Percentiles rank a stretch among this genome's conserved stretches.
Evolutionary conservation across 176 grass and related monocot species (phyloP).

Genomic region (Oryza brachyantha): DNA sequence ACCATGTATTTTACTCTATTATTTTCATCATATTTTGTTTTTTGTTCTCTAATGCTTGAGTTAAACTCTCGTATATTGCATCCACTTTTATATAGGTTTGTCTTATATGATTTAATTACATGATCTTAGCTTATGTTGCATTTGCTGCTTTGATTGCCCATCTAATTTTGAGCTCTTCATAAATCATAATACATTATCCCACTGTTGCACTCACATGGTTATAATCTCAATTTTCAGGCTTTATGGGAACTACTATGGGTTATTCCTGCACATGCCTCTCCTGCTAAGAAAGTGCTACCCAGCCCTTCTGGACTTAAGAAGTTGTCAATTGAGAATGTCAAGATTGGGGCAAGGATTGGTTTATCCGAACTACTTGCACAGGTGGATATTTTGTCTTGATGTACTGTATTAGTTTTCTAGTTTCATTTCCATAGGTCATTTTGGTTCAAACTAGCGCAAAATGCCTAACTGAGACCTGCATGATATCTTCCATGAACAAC

Average conservation of each 20-base stretch:
- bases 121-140: not conserved
- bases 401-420: conserved; percentile 15
- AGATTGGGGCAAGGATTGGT: conserved; percentile 59
- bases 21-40: not conserved
- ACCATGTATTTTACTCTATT: too few relatives aligned
- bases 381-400: conserved; percentile 41
- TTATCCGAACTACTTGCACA: conserved; percentile 88
- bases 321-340: conserved; percentile 82
- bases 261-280: conserved; percentile 59
- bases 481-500: not conserved
- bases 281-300: conserved; percentile 46
- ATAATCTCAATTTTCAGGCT: conserved; percentile 52
- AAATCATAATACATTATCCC: not conserved
- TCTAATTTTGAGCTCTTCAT: not conserved
- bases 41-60: not conserved
- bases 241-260: conserved; percentile 98
- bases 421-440: not conserved
- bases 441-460: not conserved
- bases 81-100: not conserved
- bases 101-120: not conserved
- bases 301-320: conserved; percentile 70
- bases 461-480: not conserved
- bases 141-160: not conserved
- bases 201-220: not conserved
- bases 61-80: not conserved